phyloP scores from a whole-genome alignment of 768 basidiomycete genomes.

The Kwoniella europaea region DNA sequence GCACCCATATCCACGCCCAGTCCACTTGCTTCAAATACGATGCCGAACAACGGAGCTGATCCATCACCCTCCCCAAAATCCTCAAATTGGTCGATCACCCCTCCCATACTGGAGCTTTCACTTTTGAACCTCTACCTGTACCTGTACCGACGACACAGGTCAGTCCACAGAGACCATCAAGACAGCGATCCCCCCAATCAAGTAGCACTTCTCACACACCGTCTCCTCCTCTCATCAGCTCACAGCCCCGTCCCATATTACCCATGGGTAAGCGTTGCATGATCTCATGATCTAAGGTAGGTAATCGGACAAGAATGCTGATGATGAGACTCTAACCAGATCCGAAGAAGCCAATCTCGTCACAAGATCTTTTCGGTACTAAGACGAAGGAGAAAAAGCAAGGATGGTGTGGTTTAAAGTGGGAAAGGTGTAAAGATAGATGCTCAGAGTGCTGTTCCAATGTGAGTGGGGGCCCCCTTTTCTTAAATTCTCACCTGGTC shows the following conservation, averaged over 20 bases:
- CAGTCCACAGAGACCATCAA: background rate
- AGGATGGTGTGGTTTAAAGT: background rate
- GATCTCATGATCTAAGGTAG: no score
- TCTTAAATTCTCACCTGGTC: no score
- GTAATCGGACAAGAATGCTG: background rate
- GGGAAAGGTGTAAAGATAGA: slow-evolving; percentile 6
- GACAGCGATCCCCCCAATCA: background rate
- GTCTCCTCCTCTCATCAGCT: slow-evolving; percentile 2
- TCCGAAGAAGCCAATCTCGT: slow-evolving; percentile 8
- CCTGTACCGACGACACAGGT: background rate
- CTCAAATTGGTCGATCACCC: background rate
- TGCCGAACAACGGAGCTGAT: background rate
- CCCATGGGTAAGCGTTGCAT: background rate
- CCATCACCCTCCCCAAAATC: background rate
- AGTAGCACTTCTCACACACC: background rate
- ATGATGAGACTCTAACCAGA: background rate
- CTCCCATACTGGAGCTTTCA: background rate
- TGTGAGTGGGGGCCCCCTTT: background rate
- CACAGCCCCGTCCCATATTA: background rate
- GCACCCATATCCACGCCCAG: background rate
- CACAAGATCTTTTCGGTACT: background rate
- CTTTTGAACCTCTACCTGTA: background rate
- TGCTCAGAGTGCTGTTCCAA: slow-evolving; percentile 1
- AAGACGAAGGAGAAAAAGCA: background rate
- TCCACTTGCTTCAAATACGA: background rate